Base-by-base conservation (phyloP, 192 early-diverging fungal species). In the Umbelopsis isabellina region DNA sequence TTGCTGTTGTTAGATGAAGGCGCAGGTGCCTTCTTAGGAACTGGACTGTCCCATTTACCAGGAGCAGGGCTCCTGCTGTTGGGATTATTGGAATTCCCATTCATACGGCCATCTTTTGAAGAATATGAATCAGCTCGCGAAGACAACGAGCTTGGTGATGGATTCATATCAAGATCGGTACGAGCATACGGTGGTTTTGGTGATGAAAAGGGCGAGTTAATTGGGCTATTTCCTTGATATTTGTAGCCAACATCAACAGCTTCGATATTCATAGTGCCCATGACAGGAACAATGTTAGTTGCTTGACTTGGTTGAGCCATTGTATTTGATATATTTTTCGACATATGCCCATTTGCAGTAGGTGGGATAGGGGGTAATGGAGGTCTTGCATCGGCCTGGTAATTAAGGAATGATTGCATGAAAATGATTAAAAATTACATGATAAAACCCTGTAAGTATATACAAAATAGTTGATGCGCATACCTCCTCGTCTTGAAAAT, bases 201-300 rank as follows among this genome's bases (percentile, higher is more conserved):
- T 49, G 53, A 71, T 27, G 52, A 27, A 23, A 37, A 50, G 41
- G 69, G 69, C 52, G 65, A 66, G 20, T 47, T 45, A 27, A 46
- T 25, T n/a, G 55, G 55, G 30, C 55, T 61, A 35, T 61, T 61
- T 12, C 55, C 55, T 61, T 61, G 55, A 18, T 61, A 61, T 16
- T 61, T 61, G 55, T 61, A 61, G 16, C 55, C 55, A 10, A 49
- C 37, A 41, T 70, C 76, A 9, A 73, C 68, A 0, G 67, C n/a
- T 53, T 78, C 71, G 25, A 78, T 67, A 30, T 53, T 73, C 9
- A 78, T 78, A 55, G 53, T 73, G 23, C 76, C 76, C 46, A 51
- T 78, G 23, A 70, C 68, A 30, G 76, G 76, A 44, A 78, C 68
- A 66, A 78, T 78, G 50, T 78, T 72, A 18, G 76, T 78, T 48